Base-by-base conservation (phyloP, 2,329 filamentous ascomycete genomes). In the Colletotrichum camelliae region DNA sequence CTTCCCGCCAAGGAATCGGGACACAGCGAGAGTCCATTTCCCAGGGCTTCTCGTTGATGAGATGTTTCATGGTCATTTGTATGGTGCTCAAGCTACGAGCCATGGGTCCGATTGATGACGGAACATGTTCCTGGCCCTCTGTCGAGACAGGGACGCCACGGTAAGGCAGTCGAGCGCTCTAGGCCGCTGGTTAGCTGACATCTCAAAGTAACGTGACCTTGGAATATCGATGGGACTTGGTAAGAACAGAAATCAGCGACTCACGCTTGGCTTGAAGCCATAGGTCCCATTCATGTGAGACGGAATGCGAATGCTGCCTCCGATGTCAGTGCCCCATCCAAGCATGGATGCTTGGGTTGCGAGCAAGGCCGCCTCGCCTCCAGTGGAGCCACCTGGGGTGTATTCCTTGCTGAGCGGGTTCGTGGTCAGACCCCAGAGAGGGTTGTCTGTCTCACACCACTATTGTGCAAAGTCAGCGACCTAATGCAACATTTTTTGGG, bases 71-170 rank as follows among this genome's bases (percentile, higher is more conserved):
- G 12, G 87, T 84, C 2, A 86, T 82, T 9, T 84, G 83, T 3
- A 93, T 82, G 0, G 91, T 90, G 15, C 31, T 24, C 18, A 75
- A 3, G 4, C 35, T 72, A 2, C 91, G 85, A 7, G 89, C 85
- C 84, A 94, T 86, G 2, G 92, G 92, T 0, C 92, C 91, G n/a
- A 93, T 83, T 0, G 91, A 87, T 0, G 91, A 93, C 2, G 91
- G 91, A 0, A 93, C 89, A 81, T 93, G 91, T 72, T 93, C 90
- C 79, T 93, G 91, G 4, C 92, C 91, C 55, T 93, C 91, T 0
- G 89, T 92, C 0, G 91, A 92, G 0, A 93, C 91, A 0, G 90
- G 86, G 0, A 91, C 89, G 0, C 90, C 91, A 15, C 86, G 80
- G 67, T 93, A 93, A 0, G 92, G 90, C 1, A 93, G 80, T 7